A percentile compares a stretch with the other conserved stretches of the same genome.
Evolutionary conservation across 768 basidiomycete genomes (phyloP).

Genomic region (Macrolepiota dolichaula): DNA sequence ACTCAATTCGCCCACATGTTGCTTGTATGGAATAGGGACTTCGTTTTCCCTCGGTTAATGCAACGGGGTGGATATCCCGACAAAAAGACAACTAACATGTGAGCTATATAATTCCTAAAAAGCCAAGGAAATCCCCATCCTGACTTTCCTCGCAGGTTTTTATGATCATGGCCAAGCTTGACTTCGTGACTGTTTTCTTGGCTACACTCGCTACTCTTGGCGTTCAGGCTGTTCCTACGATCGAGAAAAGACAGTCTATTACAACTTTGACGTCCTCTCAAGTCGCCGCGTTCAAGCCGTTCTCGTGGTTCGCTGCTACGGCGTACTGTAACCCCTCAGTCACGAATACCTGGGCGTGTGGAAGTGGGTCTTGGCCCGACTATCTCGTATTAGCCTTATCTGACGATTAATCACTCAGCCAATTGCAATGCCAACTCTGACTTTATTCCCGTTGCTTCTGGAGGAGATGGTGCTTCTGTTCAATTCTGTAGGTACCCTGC

Average conservation of each 20-base stretch:
- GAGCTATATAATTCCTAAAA: not conserved
- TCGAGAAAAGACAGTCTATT: slow-evolving; percentile 24
- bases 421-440: slow-evolving; percentile 37
- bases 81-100: not conserved
- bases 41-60: not conserved
- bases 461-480: slow-evolving; percentile 32
- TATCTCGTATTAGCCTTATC: not conserved
- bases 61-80: not conserved
- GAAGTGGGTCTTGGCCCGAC: slow-evolving; percentile 20
- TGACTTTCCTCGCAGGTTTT: not conserved
- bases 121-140: not conserved
- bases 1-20: not conserved
- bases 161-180: slow-evolving; percentile 9
- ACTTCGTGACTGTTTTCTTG: slow-evolving; percentile 10
- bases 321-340: slow-evolving; percentile 42
- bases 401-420: slow-evolving; percentile 17
- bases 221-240: slow-evolving; percentile 21
- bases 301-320: slow-evolving; percentile 44
- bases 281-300: slow-evolving; percentile 40
- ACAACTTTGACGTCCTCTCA: slow-evolving; percentile 33
- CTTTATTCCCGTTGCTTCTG: slow-evolving; percentile 41
- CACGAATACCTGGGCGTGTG: slow-evolving; percentile 51
- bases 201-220: slow-evolving; percentile 17
- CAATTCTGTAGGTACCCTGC: slow-evolving; percentile 39
- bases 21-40: not conserved